Conservation (phyloP, 2,329 filamentous ascomycete genomes). For the Alternaria triticimaculans region DNA sequence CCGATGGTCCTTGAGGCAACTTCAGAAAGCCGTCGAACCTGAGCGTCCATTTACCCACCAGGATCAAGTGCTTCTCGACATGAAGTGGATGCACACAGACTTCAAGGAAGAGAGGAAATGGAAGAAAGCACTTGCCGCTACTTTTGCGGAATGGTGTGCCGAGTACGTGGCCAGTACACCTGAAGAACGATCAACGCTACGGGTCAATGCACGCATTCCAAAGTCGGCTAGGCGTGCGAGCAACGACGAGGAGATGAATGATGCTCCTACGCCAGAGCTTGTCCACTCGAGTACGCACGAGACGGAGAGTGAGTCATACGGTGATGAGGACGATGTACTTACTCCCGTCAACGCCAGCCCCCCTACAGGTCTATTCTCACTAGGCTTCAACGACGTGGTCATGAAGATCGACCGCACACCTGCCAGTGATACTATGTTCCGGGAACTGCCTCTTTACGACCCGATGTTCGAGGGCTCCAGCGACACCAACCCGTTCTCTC, state of each 20-base stretch:
- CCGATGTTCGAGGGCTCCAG: conserved; percentile 40
- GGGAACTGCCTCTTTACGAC: conserved; percentile 82
- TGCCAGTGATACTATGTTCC: conserved; percentile 76
- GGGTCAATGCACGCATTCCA: conserved; percentile 64
- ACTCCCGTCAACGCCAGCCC: conserved; percentile 56
- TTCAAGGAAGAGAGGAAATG: conserved; percentile 93
- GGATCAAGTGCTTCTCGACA: conserved; percentile 86
- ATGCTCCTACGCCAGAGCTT: conserved; percentile 50
- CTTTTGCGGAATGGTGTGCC: conserved; percentile 81
- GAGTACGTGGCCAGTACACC: conserved; percentile 74
- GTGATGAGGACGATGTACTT: conserved; percentile 49
- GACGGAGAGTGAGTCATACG: conserved; percentile 48
- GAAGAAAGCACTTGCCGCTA: conserved; percentile 83
- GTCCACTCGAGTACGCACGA: conserved; percentile 47
- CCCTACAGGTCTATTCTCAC: conserved; percentile 80
- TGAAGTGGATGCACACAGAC: conserved; percentile 98
- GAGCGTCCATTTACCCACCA: conserved; percentile 77
- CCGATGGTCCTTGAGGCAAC: conserved; percentile 90
- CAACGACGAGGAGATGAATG: conserved; percentile 43
- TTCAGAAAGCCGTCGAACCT: conserved; percentile 84
- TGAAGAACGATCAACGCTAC: conserved; percentile 70
- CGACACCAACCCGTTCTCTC: conserved; percentile 42
- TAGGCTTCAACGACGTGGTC: conserved; percentile 81
- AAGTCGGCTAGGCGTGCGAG: conserved; percentile 15
- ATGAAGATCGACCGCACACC: conserved; percentile 78